Evolutionary conservation across 1,139 yeast species (phyloP).

Genomic region (Kodamaea ohmeri): DNA sequence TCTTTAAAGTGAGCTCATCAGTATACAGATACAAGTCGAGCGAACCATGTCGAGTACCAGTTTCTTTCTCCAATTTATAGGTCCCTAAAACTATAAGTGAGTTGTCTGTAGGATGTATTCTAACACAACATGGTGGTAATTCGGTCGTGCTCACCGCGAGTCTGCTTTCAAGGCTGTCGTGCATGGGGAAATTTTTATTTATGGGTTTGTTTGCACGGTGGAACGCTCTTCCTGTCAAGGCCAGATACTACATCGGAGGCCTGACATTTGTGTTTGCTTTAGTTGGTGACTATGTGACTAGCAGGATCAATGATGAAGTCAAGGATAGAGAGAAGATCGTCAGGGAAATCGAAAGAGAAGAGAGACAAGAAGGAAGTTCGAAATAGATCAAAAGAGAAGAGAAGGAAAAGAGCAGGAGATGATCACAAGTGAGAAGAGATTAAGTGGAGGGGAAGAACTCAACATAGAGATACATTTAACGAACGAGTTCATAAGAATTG

Average conservation of each 20-base stretch:
- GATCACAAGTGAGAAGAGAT: no score
- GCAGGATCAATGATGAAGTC: conserved; percentile 46
- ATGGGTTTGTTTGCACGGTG: conserved; percentile 46
- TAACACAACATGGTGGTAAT: conserved; percentile 82
- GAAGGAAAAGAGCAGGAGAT: no score
- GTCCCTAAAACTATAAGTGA: conserved; percentile 66
- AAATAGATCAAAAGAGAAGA: no score
- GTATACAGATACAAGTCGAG: conserved; percentile 54
- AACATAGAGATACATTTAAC: no score
- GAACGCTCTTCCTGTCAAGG: conserved; percentile 49
- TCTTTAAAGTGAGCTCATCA: conserved; percentile 17
- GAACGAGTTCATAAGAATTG: no score
- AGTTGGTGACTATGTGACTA: conserved; percentile 48
- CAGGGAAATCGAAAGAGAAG: conserved; percentile 7
- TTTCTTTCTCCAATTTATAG: conserved; percentile 59
- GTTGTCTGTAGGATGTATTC: conserved; percentile 52
- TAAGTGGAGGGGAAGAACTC: no score
- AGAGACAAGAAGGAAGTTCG: no score
- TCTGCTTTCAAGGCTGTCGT: conserved; percentile 13
- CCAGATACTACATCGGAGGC: conserved; percentile 51
- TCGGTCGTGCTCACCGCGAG: conserved; percentile 36
- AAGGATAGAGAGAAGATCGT: conserved; percentile 33
- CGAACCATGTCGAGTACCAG: conserved; percentile 66
- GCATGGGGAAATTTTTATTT: background rate
- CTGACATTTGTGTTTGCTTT: conserved; percentile 54